Evolutionary conservation across 345 rosid genomes (phyloP).

Genomic region (Syzygium aromaticum): DNA sequence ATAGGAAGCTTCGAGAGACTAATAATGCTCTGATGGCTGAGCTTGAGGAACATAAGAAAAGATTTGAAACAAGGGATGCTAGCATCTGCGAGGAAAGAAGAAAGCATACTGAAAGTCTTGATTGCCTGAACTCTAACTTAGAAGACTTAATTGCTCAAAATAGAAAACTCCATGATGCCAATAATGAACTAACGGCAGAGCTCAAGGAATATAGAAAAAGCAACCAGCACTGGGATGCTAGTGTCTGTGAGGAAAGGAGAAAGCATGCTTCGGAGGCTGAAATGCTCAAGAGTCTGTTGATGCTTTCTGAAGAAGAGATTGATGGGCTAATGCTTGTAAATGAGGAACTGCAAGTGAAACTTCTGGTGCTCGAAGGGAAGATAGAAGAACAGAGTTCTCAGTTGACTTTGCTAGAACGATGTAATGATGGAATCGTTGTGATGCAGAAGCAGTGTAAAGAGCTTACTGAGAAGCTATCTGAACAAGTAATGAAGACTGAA

Average conservation of each 20-base stretch:
- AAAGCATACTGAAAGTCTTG: slow-evolving; percentile 2
- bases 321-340: slow-evolving; percentile 43
- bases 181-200: slow-evolving; percentile 1
- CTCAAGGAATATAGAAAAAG: slow-evolving; percentile 1
- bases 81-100: slow-evolving; percentile 39
- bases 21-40: background rate
- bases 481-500: slow-evolving; percentile 77
- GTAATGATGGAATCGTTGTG: slow-evolving; percentile 24
- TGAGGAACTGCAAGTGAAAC: slow-evolving; percentile 50
- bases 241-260: slow-evolving; percentile 18
- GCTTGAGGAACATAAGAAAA: slow-evolving; percentile 5
- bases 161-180: background rate
- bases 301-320: slow-evolving; percentile 40
- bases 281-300: slow-evolving; percentile 36
- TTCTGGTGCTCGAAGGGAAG: slow-evolving; percentile 42
- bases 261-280: slow-evolving; percentile 39
- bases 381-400: slow-evolving; percentile 40
- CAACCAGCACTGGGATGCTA: slow-evolving; percentile 6
- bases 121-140: background rate
- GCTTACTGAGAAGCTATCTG: slow-evolving; percentile 65
- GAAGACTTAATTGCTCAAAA: slow-evolving; percentile 8
- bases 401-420: slow-evolving; percentile 6
- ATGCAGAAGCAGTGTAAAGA: slow-evolving; percentile 46
- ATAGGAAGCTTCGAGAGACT: background rate
- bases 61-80: slow-evolving; percentile 4